phyloP scores from a whole-genome alignment of 2,329 filamentous ascomycete species.

The Hirsutella minnesotensis region DNA sequence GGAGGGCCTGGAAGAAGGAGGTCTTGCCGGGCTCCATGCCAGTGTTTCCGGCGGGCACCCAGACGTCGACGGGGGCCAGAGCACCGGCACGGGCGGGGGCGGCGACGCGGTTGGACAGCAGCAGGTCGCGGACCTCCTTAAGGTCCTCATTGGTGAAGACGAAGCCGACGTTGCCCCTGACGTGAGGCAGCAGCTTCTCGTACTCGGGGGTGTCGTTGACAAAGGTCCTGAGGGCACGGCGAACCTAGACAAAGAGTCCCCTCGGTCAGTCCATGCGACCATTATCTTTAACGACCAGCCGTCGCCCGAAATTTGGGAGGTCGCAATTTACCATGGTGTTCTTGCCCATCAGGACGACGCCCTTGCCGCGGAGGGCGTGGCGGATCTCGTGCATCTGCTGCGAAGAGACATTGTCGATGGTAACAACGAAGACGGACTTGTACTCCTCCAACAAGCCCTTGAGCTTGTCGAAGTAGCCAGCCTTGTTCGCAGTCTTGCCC shows the following conservation, averaged over 20 bases:
- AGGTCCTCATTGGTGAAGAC: slow-evolving; percentile 98
- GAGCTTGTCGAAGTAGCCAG: slow-evolving; percentile 98
- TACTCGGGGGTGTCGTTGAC: slow-evolving; percentile 85
- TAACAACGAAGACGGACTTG: slow-evolving; percentile 94
- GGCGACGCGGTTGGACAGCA: slow-evolving; percentile 92
- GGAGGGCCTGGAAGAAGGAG: slow-evolving; percentile 99
- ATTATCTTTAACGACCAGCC: too few species aligned
- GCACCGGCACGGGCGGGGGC: slow-evolving; percentile 97
- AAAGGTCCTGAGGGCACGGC: slow-evolving; percentile 95
- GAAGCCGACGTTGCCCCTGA: slow-evolving; percentile 98
- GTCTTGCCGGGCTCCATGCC: slow-evolving; percentile 99
- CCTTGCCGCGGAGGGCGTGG: slow-evolving; percentile 76
- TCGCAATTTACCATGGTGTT: slow-evolving; percentile 84
- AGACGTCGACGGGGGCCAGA: slow-evolving; percentile 86
- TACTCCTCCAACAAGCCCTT: slow-evolving; percentile 94
- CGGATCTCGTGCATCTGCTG: slow-evolving; percentile 99
- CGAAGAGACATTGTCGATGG: slow-evolving; percentile 98
- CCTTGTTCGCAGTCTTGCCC: slow-evolving; percentile 92
- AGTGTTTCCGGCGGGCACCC: slow-evolving; percentile 94
- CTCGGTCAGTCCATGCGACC: slow-evolving; percentile 8
- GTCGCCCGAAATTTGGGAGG: slow-evolving; percentile 1
- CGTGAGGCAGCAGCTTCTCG: slow-evolving; percentile 90
- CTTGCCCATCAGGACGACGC: slow-evolving; percentile 98
- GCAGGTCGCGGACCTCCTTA: slow-evolving; percentile 85
- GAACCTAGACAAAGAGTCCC: slow-evolving; percentile 45